phyloP scores from a whole-genome alignment of 2,329 filamentous ascomycete species.

The Colletotrichum gigasporum region DNA sequence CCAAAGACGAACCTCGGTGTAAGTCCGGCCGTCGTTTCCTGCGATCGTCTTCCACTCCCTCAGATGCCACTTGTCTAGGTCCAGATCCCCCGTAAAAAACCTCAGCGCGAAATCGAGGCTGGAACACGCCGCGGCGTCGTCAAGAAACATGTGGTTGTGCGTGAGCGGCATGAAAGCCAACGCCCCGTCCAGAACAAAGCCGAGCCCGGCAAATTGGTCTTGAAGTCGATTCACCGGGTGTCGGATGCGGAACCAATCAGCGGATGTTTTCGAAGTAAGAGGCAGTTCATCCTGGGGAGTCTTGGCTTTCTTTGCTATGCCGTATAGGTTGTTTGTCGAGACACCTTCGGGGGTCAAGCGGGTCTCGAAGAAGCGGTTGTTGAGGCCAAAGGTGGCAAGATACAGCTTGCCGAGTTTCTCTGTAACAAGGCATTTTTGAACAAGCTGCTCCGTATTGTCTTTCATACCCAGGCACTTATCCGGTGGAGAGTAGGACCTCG shows the following conservation, averaged over 20 bases:
- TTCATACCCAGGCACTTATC: constrained; percentile 36
- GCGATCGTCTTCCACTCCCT: constrained; percentile 49
- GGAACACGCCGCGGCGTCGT: constrained; percentile 53
- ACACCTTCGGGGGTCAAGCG: constrained; percentile 50
- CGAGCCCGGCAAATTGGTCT: constrained; percentile 48
- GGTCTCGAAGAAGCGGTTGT: constrained; percentile 44
- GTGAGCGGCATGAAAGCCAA: constrained; percentile 54
- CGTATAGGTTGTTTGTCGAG: constrained; percentile 53
- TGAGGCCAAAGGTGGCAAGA: constrained; percentile 40
- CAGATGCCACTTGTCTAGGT: constrained; percentile 53
- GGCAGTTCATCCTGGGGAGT: constrained; percentile 39
- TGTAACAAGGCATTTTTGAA: constrained; percentile 37
- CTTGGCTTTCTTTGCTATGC: constrained; percentile 48
- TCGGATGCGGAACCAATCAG: constrained; percentile 50
- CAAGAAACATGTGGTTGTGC: constrained; percentile 52
- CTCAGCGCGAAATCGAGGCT: constrained; percentile 61
- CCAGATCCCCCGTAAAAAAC: constrained; percentile 48
- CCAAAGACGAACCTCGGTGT: constrained; percentile 54
- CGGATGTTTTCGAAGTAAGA: constrained; percentile 47
- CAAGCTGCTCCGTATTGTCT: constrained; percentile 30
- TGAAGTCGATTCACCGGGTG: constrained; percentile 34
- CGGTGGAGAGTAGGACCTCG: constrained; percentile 39
- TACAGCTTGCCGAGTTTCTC: constrained; percentile 36
- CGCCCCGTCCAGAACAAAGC: constrained; percentile 55
- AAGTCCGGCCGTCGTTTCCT: constrained; percentile 53